Evolutionary conservation across 2,329 filamentous ascomycete species (phyloP), one percentile per base, ranked within the genome.

Genomic region (Pyrenophora tritici-repentis): DNA sequence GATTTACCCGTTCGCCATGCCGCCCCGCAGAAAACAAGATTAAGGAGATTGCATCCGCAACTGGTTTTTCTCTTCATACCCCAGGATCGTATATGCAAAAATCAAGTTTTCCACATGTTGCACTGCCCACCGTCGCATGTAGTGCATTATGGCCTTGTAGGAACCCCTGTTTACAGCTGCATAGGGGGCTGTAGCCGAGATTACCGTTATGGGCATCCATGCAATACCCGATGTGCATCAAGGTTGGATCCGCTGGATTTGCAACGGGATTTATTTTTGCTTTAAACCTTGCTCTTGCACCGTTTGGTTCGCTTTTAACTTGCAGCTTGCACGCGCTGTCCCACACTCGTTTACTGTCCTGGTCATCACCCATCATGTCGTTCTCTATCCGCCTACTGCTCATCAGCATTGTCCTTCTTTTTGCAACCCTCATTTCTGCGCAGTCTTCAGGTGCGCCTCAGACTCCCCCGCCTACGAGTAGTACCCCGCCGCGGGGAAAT

Each of bases 131-230:
- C 22, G 18, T 41, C 44, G 14, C 52, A 53, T 33, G 38, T 47
- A 49, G 48, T 53, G 59, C 43, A 47, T 55, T 46, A 31, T 55
- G 62, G 52, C 63, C 66, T 48, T 66, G 68, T 46, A 42, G 20
- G 24, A 42, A 59, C 43, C 62, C 64, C 55, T 54, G 49, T 42
- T 29, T 14, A 32, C 43, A 49, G 50, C 52, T 59, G 53, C 55
- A 64, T 66, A 63, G 59, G 54, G 58, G 52, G 46, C 49, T 66
- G 69, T 69, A 73, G 41, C 70, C 67, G 69, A 71, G 56, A 72
- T 72, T 64, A 61, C 53, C 45, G 14, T 52, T 53, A 63, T 65
- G 62, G 61, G 42, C 51, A 65, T 57, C 58, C 42, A 62, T 49
- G 59, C 48, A 39, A 36, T 55, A 42, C 42, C 36, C 33, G 24